Conservation (phyloP, 2,329 filamentous ascomycete species). For the Colletotrichum kahawae region DNA sequence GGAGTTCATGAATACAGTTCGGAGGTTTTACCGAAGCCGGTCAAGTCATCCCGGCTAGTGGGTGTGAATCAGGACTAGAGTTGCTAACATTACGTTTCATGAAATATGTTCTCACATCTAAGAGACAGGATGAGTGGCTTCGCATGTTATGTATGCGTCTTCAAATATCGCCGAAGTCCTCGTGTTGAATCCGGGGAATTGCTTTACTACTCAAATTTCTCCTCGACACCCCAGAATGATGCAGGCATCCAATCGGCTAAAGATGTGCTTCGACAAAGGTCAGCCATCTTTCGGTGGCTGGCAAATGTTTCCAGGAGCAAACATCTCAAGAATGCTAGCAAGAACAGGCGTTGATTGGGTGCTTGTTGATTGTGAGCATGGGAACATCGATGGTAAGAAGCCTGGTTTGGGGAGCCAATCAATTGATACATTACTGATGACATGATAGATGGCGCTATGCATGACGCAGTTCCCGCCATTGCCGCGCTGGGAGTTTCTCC, state of each 20-base stretch:
- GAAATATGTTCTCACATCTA: no score
- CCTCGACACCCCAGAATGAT: not conserved
- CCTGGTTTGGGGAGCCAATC: not conserved
- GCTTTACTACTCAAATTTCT: no score
- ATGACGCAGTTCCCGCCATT: conserved; percentile 58
- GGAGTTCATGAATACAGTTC: no score
- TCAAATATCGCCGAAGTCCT: no score
- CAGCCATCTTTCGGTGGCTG: not conserved
- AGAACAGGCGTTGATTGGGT: not conserved
- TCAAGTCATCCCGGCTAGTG: no score
- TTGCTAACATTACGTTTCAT: no score
- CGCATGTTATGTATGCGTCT: no score
- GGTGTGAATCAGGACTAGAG: no score
- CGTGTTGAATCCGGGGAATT: no score
- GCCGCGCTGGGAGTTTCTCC: conserved; percentile 47
- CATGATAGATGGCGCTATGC: conserved; percentile 48
- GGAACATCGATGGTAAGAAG: not conserved
- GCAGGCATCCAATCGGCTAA: not conserved
- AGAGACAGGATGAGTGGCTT: no score
- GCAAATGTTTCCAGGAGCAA: not conserved
- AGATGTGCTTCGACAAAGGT: not conserved
- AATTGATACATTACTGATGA: conserved; percentile 30
- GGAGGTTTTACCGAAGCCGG: no score
- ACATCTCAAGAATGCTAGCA: not conserved
- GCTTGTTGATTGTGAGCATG: not conserved